Conservation (phyloP, 768 basidiomycete species). For the Trametes elegans region DNA sequence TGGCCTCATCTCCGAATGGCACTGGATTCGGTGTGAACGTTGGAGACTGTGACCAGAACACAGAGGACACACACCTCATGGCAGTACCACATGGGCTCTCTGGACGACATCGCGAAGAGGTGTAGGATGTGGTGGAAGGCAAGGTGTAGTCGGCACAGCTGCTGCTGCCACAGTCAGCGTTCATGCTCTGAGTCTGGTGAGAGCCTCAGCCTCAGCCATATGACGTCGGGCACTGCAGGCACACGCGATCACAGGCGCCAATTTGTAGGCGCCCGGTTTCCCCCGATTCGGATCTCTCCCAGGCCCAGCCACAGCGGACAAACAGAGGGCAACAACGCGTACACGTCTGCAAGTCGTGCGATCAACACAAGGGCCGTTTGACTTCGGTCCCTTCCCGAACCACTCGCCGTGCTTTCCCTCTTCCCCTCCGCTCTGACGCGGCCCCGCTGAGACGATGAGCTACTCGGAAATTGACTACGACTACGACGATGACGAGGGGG, state of each 20-base stretch:
- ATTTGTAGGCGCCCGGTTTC: not conserved
- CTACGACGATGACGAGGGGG: conserved; percentile 32
- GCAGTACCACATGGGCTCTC: conserved; percentile 79
- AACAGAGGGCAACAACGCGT: conserved; percentile 28
- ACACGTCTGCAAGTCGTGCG: conserved; percentile 19
- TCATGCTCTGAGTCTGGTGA: no score
- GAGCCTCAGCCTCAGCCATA: no score
- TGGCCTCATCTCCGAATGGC: conserved; percentile 85
- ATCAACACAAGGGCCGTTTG: conserved; percentile 5
- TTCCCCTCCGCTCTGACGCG: conserved; percentile 1
- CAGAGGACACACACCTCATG: conserved; percentile 51
- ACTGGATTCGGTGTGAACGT: conserved; percentile 52
- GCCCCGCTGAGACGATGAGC: conserved; percentile 14
- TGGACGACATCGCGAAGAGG: conserved; percentile 51
- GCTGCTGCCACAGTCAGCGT: no score
- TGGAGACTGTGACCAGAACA: conserved; percentile 5
- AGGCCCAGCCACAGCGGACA: conserved; percentile 15
- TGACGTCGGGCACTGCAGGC: conserved; percentile 18
- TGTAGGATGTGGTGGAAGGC: conserved; percentile 14
- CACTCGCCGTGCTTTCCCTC: conserved; percentile 4
- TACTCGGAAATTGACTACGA: conserved; percentile 28
- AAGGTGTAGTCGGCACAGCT: no score
- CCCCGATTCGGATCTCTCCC: no score
- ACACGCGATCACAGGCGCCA: not conserved
- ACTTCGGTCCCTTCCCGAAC: conserved; percentile 6